Evolutionary conservation across 108 stramenopile species (phyloP).

Genomic region (Seminavis robusta): DNA sequence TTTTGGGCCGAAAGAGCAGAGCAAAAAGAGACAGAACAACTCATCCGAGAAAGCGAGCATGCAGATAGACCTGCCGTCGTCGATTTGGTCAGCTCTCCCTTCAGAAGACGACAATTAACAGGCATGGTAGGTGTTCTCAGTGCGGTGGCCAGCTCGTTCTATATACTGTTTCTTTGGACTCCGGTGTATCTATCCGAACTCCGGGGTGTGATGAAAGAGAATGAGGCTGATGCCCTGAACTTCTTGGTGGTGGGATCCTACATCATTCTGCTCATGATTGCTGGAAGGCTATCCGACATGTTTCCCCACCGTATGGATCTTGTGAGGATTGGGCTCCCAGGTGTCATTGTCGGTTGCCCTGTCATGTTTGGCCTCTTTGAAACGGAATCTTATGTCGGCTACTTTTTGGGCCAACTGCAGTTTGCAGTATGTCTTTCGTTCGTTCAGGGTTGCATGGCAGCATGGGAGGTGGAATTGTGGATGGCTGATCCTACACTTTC

Average conservation of each 20-base stretch:
- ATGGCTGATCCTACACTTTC: conserved; percentile 67
- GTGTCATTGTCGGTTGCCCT: conserved; percentile 48
- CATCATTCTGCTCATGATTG: conserved; percentile 39
- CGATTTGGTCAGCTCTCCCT: conserved; percentile 49
- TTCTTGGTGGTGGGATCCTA: conserved; percentile 51
- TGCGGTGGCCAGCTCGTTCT: conserved; percentile 45
- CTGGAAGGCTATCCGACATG: conserved; percentile 43
- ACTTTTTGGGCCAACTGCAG: conserved; percentile 49
- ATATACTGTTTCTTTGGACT: conserved; percentile 57
- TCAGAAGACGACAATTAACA: conserved; percentile 52
- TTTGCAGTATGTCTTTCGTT: conserved; percentile 42
- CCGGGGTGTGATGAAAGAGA: conserved; percentile 49
- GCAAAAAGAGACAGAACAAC: conserved; percentile 37
- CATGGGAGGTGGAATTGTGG: conserved; percentile 70
- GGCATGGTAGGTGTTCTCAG: conserved; percentile 57
- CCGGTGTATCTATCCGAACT: conserved; percentile 62
- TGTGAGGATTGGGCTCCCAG: conserved; percentile 54
- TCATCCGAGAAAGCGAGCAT: conserved; percentile 38
- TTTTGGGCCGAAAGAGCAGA: conserved; percentile 46
- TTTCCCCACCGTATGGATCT: conserved; percentile 60
- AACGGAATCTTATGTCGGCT: conserved; percentile 43
- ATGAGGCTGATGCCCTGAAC: conserved; percentile 53
- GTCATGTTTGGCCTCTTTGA: conserved; percentile 69
- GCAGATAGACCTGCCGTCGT: conserved; percentile 32
- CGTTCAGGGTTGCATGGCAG: conserved; percentile 57